Percentiles rank a stretch among this genome's conserved stretches.
These are phyloP conservation scores for Colletotrichum lupini DNA, from an alignment of 2,329 filamentous ascomycete genomes.

Conservation along the genomic window DNA sequence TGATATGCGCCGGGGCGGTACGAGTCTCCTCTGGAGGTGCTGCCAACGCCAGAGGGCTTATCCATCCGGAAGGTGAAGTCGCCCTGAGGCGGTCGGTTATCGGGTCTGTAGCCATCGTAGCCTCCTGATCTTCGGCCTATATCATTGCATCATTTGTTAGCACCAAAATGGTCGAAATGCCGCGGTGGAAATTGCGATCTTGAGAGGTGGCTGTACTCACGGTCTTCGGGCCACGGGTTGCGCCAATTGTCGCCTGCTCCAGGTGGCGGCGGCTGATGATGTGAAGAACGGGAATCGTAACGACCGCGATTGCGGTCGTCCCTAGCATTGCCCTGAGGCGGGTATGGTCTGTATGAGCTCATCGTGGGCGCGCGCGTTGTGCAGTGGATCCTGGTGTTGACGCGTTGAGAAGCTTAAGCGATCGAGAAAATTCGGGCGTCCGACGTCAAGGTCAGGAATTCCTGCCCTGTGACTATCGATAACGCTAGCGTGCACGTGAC, in stretches of 20 bases:
- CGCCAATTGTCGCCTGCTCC: slow-evolving; percentile 20
- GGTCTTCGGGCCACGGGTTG: slow-evolving; percentile 32
- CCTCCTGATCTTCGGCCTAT: slow-evolving; percentile 29
- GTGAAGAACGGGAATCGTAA: slow-evolving; percentile 8
- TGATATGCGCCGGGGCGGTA: slow-evolving; percentile 42
- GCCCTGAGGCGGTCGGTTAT: slow-evolving; percentile 49
- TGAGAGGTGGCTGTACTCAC: slow-evolving; percentile 30
- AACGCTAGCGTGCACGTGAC: slow-evolving; percentile 18
- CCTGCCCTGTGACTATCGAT: slow-evolving; percentile 26
- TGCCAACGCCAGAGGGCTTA: slow-evolving; percentile 60
- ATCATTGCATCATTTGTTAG: slow-evolving; percentile 24
- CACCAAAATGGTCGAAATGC: slow-evolving; percentile 17
- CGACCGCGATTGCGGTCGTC: slow-evolving; percentile 24
- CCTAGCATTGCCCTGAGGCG: slow-evolving; percentile 21
- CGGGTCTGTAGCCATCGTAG: slow-evolving; percentile 50
- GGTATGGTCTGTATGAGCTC: slow-evolving; percentile 33
- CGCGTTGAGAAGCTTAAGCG: slow-evolving; percentile 25
- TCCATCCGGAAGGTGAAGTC: slow-evolving; percentile 69
- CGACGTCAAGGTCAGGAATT: slow-evolving; percentile 27
- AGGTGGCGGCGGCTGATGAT: slow-evolving; percentile 16
- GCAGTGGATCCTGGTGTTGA: slow-evolving; percentile 34
- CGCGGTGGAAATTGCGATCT: slow-evolving; percentile 26
- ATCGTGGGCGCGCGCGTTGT: slow-evolving; percentile 27
- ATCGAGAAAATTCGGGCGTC: slow-evolving; percentile 19
- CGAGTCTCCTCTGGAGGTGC: slow-evolving; percentile 43